Conservation (phyloP, 179 eudicot species). For the Camellia oleifera region DNA sequence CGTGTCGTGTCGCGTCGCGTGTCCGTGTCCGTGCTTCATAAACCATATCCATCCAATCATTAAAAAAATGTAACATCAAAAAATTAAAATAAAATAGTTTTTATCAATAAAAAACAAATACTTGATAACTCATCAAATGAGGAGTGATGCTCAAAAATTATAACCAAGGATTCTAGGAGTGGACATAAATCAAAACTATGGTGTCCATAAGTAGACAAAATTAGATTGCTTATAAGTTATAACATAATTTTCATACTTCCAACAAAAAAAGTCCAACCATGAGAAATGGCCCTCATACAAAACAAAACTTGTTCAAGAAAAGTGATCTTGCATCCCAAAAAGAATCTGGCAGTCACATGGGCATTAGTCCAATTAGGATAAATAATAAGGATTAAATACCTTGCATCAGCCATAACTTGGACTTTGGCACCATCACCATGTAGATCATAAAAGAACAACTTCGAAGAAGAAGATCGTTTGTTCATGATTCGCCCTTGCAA, state of each 20-base stretch:
- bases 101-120: background rate
- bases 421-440: slow-evolving; percentile 72
- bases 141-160: background rate
- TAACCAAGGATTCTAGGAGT: background rate
- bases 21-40: too few species aligned
- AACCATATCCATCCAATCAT: background rate
- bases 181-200: background rate
- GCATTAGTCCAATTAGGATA: background rate
- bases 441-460: slow-evolving; percentile 83
- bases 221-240: too few species aligned
- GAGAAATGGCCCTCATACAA: background rate
- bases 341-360: background rate
- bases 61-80: background rate
- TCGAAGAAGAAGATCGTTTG: slow-evolving; percentile 84
- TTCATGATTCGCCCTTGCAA: slow-evolving; percentile 80
- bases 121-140: background rate
- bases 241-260: too few species aligned
- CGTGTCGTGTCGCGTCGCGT: too few species aligned
- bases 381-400: slow-evolving; percentile 39
- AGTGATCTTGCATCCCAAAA: background rate
- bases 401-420: slow-evolving; percentile 94
- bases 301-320: background rate
- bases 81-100: background rate
- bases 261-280: too few species aligned
- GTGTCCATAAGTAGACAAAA: too few species aligned